Percentiles rank a stretch among this genome's conserved stretches.
phyloP scores from a whole-genome alignment of 306 rosid genomes.

The Glycine tomentella region DNA sequence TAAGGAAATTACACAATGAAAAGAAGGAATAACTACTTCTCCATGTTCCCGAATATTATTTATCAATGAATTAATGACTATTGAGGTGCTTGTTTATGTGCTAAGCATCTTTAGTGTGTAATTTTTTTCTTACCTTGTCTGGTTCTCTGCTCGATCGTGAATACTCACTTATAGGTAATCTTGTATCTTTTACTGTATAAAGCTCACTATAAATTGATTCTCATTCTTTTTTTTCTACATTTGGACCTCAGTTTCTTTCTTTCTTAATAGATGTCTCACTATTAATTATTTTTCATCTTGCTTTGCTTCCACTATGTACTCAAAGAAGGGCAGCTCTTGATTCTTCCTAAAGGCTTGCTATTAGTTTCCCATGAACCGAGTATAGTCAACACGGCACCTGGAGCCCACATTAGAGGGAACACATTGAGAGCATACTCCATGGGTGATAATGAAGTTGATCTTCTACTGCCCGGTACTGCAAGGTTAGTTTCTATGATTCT shows the following conservation, averaged over 20 bases:
- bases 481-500: constrained; percentile 55
- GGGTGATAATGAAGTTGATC: constrained; percentile 87
- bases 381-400: constrained; percentile 70
- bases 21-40: too few species aligned
- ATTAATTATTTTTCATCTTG: not conserved
- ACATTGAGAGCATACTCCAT: constrained; percentile 75
- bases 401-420: constrained; percentile 86
- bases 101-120: too few species aligned
- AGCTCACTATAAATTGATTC: too few species aligned
- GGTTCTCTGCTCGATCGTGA: too few species aligned
- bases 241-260: not conserved
- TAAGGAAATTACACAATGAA: too few species aligned
- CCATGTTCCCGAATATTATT: too few species aligned
- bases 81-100: too few species aligned
- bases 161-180: too few species aligned
- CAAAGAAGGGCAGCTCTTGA: constrained; percentile 53
- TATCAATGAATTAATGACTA: too few species aligned
- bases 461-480: constrained; percentile 84
- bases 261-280: not conserved
- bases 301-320: constrained; percentile 49
- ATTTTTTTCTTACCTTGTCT: too few species aligned
- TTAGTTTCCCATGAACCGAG: constrained; percentile 86
- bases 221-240: not conserved
- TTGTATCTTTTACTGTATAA: too few species aligned
- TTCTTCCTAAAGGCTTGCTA: constrained; percentile 67